A percentile compares a stretch with the other conserved stretches of the same genome.
These are phyloP conservation scores for Coemansia guatemalensis DNA, from an alignment of 192 early-diverging fungal species.

Conservation along the genomic window DNA sequence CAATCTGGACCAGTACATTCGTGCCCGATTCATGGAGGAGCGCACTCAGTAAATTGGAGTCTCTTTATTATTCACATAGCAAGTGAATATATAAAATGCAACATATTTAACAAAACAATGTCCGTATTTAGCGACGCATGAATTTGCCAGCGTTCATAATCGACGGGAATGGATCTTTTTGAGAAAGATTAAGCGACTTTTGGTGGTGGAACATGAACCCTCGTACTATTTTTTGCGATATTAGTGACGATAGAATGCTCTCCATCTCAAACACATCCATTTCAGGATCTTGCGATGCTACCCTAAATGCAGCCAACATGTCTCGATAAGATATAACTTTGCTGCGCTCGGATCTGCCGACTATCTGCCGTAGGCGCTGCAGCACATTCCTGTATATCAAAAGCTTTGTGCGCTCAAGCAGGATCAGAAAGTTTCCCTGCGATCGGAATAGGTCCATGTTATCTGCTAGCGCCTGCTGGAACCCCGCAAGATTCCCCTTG, in stretches of 20 bases:
- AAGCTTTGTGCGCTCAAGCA: constrained; percentile 47
- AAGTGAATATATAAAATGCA: background rate
- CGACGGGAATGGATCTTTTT: constrained; percentile 32
- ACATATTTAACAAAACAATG: background rate
- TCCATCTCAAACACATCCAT: constrained; percentile 51
- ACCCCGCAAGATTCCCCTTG: constrained; percentile 40
- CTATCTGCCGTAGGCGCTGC: constrained; percentile 7
- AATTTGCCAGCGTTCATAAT: constrained; percentile 12
- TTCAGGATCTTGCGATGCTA: constrained; percentile 24
- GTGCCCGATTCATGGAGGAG: constrained; percentile 38
- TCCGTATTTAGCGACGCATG: background rate
- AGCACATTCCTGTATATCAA: constrained; percentile 40
- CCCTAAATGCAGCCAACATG: constrained; percentile 26
- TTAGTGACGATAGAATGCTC: constrained; percentile 39
- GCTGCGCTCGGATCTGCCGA: constrained; percentile 2
- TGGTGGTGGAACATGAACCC: constrained; percentile 52
- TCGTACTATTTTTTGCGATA: constrained; percentile 40
- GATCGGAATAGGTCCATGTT: constrained; percentile 47
- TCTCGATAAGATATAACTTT: constrained; percentile 30
- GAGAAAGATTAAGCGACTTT: constrained; percentile 31
- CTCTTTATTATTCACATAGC: background rate
- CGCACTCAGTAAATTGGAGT: constrained; percentile 5
- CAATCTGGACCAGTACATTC: constrained; percentile 55
- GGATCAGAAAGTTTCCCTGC: constrained; percentile 44
- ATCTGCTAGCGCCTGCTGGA: constrained; percentile 27